These are phyloP conservation scores for Leishmania turanica DNA, from an alignment of 208 protist species.

Conservation along the genomic window DNA sequence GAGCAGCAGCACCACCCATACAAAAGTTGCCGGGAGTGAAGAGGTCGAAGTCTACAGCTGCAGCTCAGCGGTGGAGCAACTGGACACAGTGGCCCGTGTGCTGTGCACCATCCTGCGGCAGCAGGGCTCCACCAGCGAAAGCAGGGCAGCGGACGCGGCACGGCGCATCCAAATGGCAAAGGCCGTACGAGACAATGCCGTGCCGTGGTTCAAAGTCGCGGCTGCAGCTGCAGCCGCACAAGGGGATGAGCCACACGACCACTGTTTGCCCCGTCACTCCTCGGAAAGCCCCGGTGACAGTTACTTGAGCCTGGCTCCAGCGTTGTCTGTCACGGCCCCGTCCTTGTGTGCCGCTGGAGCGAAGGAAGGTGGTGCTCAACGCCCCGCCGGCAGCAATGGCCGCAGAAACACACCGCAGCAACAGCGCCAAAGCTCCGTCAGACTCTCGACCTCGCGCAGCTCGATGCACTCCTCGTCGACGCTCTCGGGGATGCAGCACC, in stretches of 20 bases:
- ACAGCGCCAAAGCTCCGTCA: not conserved
- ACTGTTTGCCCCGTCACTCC: not conserved
- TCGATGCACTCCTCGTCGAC: constrained; percentile 1
- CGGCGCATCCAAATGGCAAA: constrained; percentile 21
- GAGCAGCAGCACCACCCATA: not conserved
- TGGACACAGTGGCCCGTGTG: constrained; percentile 31
- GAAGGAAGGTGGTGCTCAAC: constrained; percentile 1
- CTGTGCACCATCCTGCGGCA: constrained; percentile 14
- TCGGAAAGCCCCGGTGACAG: not conserved
- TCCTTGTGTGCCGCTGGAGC: not conserved
- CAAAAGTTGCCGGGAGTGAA: constrained; percentile 15
- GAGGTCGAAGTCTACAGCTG: constrained; percentile 16
- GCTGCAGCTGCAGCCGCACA: not conserved
- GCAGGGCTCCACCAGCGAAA: not conserved
- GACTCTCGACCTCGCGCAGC: not conserved
- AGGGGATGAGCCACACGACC: not conserved
- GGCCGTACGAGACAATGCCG: constrained; percentile 22
- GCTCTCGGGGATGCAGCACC: not conserved
- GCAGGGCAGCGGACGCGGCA: not conserved
- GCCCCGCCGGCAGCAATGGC: not conserved
- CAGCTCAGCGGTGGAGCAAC: constrained; percentile 22
- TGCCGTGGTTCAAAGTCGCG: constrained; percentile 16
- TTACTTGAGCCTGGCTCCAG: not conserved
- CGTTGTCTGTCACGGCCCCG: not conserved
- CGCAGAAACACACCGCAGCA: not conserved